Conservation (phyloP, 306 rosid genomes). For the Quercus engelmannii region DNA sequence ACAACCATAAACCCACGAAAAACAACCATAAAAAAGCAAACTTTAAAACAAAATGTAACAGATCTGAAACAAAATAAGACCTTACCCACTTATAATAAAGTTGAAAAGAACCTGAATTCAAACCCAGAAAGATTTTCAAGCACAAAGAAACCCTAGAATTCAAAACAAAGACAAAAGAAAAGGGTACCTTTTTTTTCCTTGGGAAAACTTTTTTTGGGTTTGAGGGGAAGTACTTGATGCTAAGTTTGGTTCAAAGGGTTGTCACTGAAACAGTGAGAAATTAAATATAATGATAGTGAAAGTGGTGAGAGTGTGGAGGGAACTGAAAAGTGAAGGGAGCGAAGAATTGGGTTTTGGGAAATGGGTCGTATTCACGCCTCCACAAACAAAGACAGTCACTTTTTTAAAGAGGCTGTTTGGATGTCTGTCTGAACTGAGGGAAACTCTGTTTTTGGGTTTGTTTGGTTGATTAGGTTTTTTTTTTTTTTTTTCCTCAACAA, state of each 20-base stretch:
- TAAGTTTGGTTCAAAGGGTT: slow-evolving; percentile 3
- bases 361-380: not conserved
- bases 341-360: not conserved
- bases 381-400: too few relatives aligned
- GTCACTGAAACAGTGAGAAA: not conserved
- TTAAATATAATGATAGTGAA: not conserved
- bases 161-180: slow-evolving; percentile 13
- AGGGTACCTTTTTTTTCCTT: slow-evolving; percentile 19
- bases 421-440: too few relatives aligned
- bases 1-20: not conserved
- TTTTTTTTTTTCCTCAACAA: too few relatives aligned
- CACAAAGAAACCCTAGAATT: slow-evolving; percentile 20
- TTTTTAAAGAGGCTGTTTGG: not conserved
- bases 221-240: not conserved
- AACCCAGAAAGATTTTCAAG: not conserved
- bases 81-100: not conserved
- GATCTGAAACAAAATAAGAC: slow-evolving; percentile 34
- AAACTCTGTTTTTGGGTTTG: too few relatives aligned
- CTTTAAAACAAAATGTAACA: slow-evolving; percentile 9
- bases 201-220: not conserved
- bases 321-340: slow-evolving; percentile 25
- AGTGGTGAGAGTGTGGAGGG: slow-evolving; percentile 41
- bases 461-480: too few relatives aligned
- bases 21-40: slow-evolving; percentile 4
- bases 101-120: not conserved